Evolutionary conservation across 805 yeast genomes (phyloP), one percentile per base, ranked within the genome.

Genomic region (Metschnikowia cubensis): DNA sequence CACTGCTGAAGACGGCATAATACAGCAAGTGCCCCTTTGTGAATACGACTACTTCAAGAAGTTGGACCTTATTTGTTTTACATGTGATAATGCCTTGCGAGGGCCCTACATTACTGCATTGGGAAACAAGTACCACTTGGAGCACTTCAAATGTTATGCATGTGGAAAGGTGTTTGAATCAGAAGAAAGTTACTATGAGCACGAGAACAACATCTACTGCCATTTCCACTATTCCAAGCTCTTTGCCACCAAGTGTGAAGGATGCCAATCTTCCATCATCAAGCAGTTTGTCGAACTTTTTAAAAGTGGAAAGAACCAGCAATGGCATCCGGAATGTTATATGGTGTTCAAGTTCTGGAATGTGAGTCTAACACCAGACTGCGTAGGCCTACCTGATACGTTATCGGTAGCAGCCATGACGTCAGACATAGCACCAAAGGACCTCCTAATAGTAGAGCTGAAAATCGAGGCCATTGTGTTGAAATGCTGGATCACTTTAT

Each of bases 281-380:
- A 90, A 90, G 63, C 98, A 94, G 64, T 94, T 90, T 67, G 96
- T 92, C 35, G 97, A 92, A 66, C 82, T 92, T 41, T 88, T 83
- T 53, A 78, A 94, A 58, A 96, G 97, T 45, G 97, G 97, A 20
- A 79, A 85, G 58, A 85, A 87, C 51, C 96, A 91, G 66, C 96
- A 89, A 64, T 94, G 99, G 99, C 99, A 94, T 68, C 98, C 97
- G 1, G 98, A 95, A 65, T 94, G 99, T 73, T 94, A 90, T 64
- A 95, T 95, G 90, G 95, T 94, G 43, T 91, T 87, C 72, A 91
- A 91, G 67, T 91, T 89, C 62, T 94, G 99, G 99, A 90, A 89
- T 63, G 96, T 91, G 18, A 79, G 84, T 50, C 74, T 94, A 20
- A 78, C 85, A 1, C 77, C 86, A 0, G 84, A 79, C 45, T 71